phyloP scores from a whole-genome alignment of 2,329 filamentous ascomycete species.

The Grosmannia serpens region DNA sequence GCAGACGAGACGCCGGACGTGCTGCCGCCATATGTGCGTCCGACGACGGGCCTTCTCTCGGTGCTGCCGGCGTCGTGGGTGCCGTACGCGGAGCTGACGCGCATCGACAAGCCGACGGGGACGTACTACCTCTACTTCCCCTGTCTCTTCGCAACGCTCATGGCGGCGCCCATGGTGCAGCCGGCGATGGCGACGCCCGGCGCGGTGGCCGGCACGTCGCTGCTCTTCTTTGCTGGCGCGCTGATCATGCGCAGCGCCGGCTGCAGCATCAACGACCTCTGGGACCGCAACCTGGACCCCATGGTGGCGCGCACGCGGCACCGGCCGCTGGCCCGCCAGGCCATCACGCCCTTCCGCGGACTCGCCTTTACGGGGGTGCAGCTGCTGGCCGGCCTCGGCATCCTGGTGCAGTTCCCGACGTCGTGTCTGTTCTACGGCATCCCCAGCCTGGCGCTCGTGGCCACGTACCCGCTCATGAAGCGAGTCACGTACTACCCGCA shows the following conservation, averaged over 20 bases:
- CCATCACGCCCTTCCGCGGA: slow-evolving; percentile 60
- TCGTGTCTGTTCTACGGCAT: slow-evolving; percentile 67
- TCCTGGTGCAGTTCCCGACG: slow-evolving; percentile 65
- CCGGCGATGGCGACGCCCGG: slow-evolving; percentile 46
- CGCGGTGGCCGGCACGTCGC: slow-evolving; percentile 50
- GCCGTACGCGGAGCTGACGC: slow-evolving; percentile 72
- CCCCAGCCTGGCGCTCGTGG: slow-evolving; percentile 63
- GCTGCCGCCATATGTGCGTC: slow-evolving; percentile 44
- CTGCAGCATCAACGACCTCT: slow-evolving; percentile 83
- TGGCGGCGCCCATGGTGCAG: slow-evolving; percentile 58
- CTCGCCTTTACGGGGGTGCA: slow-evolving; percentile 65
- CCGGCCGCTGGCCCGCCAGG: slow-evolving; percentile 70
- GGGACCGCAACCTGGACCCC: slow-evolving; percentile 79
- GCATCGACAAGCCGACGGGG: slow-evolving; percentile 70
- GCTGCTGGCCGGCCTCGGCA: slow-evolving; percentile 58
- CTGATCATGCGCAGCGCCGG: slow-evolving; percentile 80
- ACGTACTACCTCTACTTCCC: slow-evolving; percentile 81
- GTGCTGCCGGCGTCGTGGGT: slow-evolving; percentile 57
- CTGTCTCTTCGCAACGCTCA: slow-evolving; percentile 71
- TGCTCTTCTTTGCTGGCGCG: slow-evolving; percentile 65
- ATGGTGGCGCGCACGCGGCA: slow-evolving; percentile 65
- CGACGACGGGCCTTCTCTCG: slow-evolving; percentile 59
- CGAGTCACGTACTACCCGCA: slow-evolving; percentile 82
- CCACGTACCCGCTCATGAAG: slow-evolving; percentile 72
- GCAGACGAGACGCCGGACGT: slow-evolving; percentile 6